phyloP scores from a whole-genome alignment of 176 grass and related monocot genomes.

The Chrysopogon serrulatus region DNA sequence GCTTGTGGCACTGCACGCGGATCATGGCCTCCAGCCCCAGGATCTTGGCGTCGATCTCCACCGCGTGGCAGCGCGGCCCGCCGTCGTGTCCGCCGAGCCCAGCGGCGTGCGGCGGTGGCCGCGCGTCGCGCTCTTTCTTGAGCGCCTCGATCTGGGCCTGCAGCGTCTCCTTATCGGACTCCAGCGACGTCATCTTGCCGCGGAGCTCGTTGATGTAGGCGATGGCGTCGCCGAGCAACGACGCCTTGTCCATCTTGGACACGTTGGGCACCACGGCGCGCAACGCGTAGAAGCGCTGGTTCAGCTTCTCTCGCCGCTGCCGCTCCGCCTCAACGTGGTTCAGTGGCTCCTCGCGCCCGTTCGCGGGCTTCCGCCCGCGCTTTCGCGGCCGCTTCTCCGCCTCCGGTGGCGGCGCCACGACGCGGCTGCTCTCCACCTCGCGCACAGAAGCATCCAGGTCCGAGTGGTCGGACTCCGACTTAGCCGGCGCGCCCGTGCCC shows the following conservation, averaged over 20 bases:
- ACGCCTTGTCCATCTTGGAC: constrained; percentile 99
- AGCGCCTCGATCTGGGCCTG: constrained; percentile 62
- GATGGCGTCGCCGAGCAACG: constrained; percentile 90
- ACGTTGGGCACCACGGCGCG: constrained; percentile 97
- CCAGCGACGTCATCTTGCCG: constrained; percentile 49
- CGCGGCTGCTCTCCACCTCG: constrained; percentile 92
- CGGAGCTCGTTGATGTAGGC: constrained; percentile 95
- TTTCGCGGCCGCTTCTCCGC: constrained; percentile 90
- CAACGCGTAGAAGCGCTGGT: constrained; percentile 95
- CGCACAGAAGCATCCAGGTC: constrained; percentile 78
- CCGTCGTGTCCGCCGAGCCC: constrained; percentile 18
- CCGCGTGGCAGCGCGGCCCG: constrained; percentile 48
- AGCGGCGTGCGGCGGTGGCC: constrained; percentile 16
- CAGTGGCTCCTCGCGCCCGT: constrained; percentile 91
- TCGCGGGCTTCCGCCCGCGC: constrained; percentile 93
- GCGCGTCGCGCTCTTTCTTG: constrained; percentile 66
- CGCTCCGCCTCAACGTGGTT: constrained; percentile 97
- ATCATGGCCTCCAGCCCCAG: constrained; percentile 77
- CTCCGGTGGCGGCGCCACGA: constrained; percentile 56
- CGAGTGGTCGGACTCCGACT: constrained; percentile 88
- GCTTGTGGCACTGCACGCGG: constrained; percentile 81
- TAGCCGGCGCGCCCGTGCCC: constrained; percentile 45
- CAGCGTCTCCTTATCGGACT: constrained; percentile 65
- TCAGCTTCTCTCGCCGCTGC: constrained; percentile 95
- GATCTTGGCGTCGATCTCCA: constrained; percentile 91